Evolutionary conservation across 768 basidiomycete genomes (phyloP), one percentile per base, ranked within the genome.

Genomic region (Mycena belliarum): DNA sequence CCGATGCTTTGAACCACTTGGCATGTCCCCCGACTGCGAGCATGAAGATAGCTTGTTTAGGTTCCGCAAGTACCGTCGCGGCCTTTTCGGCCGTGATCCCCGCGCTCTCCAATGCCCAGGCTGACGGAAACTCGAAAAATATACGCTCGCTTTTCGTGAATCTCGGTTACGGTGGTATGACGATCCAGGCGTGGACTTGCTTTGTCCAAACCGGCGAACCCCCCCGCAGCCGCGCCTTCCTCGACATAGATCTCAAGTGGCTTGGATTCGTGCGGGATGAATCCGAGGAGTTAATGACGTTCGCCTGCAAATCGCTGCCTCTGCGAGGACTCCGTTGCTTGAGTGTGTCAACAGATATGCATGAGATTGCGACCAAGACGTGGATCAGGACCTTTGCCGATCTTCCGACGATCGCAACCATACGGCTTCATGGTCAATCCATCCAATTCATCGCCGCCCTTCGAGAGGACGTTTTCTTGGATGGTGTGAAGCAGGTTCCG

Each of bases 351-450:
- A 38, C 65, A 66, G 47, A 62, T 63, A 16, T 60, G 14, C 50
- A 66, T 16, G 61, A 52, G 26, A 29, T 69, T 16, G 50, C 55
- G 7, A 40, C 59, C 35, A 58, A 63, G 24, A 59, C 66, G 1
- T 72, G 70, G 70, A 38, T 63, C 11, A 57, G 43, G 8, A 62
- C 58, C 3, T 74, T 75, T 47, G 72, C 66, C n/a, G 52, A 55
- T 16, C 60, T 72, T 26, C 63, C 72, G 3, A 66, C 65, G 33
- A 60, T 75, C 25, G 63, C 60, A 14, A 66, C 55, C 14, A 52
- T 74, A 21, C 60, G 65, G 15, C 52, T 72, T 12, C 59, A 57
- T 2, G 52, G 56, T 4, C 57, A 68, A n/a, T 61, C 64, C 7
- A 57, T 47, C 20, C 54, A 65, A 3, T 57, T 75, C 20, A 60